These are phyloP conservation scores for Globisporangium barbulae DNA, from an alignment of 352 stramenopile genomes.

Conservation along the genomic window DNA sequence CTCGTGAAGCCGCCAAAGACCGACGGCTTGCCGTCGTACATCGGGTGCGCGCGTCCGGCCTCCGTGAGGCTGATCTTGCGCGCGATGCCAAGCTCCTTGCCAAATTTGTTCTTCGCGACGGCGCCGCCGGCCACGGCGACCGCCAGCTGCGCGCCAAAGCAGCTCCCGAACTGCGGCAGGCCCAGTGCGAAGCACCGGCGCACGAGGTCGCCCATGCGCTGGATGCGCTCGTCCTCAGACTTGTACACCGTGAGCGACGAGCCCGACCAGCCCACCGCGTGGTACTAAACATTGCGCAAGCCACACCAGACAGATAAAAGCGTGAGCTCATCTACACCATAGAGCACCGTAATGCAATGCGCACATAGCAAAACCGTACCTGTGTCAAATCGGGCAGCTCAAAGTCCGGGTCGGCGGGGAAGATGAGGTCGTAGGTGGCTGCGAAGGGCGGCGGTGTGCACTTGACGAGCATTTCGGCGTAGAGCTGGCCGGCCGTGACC, in stretches of 20 bases:
- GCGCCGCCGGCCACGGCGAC: slow-evolving; percentile 48
- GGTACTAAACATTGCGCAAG: slow-evolving; percentile 34
- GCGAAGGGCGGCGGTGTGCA: slow-evolving; percentile 34
- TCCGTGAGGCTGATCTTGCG: slow-evolving; percentile 65
- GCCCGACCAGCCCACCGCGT: slow-evolving; percentile 74
- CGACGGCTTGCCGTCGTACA: slow-evolving; percentile 68
- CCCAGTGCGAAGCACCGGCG: slow-evolving; percentile 38
- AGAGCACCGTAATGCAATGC: background rate
- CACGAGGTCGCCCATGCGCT: slow-evolving; percentile 42
- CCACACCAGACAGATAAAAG: background rate
- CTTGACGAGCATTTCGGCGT: slow-evolving; percentile 63
- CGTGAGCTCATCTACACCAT: background rate
- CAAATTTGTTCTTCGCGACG: slow-evolving; percentile 57
- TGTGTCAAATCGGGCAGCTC: slow-evolving; percentile 45
- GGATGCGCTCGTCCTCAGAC: slow-evolving; percentile 42
- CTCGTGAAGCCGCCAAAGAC: slow-evolving; percentile 75
- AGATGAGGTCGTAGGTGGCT: slow-evolving; percentile 57
- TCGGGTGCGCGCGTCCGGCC: slow-evolving; percentile 53
- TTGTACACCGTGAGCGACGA: slow-evolving; percentile 71
- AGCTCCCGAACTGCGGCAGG: slow-evolving; percentile 76
- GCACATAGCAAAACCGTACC: slow-evolving; percentile 19
- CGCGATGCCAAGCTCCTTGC: slow-evolving; percentile 63
- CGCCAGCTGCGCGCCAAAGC: slow-evolving; percentile 67
- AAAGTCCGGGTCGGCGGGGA: slow-evolving; percentile 56
- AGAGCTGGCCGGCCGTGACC: slow-evolving; percentile 65